Conservation (phyloP, 805 yeast genomes). For the Lachancea fermentati region DNA sequence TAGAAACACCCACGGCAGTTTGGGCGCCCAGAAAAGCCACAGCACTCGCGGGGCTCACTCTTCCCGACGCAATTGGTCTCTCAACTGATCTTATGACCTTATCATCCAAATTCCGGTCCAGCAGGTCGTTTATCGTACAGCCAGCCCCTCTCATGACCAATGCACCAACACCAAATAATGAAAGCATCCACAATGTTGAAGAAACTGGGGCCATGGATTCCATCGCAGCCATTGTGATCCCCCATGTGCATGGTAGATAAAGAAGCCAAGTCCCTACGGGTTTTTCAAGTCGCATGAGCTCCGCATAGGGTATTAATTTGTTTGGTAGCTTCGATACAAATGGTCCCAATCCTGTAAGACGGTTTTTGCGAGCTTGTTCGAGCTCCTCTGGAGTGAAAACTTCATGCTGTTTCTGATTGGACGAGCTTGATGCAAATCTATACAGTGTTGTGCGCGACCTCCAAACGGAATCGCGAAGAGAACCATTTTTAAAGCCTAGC, state of each 20-base stretch:
- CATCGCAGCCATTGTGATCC: conserved; percentile 84
- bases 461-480: too few species aligned
- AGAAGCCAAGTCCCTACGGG: conserved; percentile 93
- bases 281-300: conserved; percentile 83
- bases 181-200: conserved; percentile 54
- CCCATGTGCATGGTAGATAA: conserved; percentile 86
- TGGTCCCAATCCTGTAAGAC: conserved; percentile 45
- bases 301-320: conserved; percentile 82
- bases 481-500: too few species aligned
- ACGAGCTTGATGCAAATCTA: too few species aligned
- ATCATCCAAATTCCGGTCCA: conserved; percentile 76
- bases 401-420: background rate
- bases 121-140: conserved; percentile 87
- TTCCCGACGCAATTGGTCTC: conserved; percentile 89
- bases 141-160: conserved; percentile 96
- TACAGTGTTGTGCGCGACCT: too few species aligned
- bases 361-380: conserved; percentile 41
- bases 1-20: conserved; percentile 63
- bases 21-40: conserved; percentile 66
- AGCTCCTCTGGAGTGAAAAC: conserved; percentile 27
- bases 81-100: conserved; percentile 84
- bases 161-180: conserved; percentile 78
- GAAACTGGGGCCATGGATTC: conserved; percentile 62
- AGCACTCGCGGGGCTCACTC: conserved; percentile 70
- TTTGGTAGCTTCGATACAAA: conserved; percentile 61